Evolutionary conservation across 371 early-diverging fungal species (phyloP).

Genomic region (Circinella umbellata): DNA sequence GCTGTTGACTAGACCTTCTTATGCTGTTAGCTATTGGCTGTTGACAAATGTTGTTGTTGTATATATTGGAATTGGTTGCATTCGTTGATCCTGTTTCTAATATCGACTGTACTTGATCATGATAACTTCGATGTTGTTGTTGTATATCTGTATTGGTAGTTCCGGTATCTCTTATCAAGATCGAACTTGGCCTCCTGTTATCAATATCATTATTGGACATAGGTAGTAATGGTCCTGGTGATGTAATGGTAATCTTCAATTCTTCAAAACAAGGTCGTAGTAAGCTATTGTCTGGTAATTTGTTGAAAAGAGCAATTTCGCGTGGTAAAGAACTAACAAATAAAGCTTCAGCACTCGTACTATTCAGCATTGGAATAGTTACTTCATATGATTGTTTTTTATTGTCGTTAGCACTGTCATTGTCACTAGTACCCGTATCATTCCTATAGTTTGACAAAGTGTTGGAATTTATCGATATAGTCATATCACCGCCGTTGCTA

Average conservation of each 20-base stretch:
- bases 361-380: not conserved
- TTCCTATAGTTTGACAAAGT: not conserved
- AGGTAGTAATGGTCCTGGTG: not conserved
- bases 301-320: slow-evolving; percentile 2
- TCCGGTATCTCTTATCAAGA: not conserved
- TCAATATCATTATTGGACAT: not conserved
- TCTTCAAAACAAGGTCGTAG: not conserved
- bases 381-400: not conserved
- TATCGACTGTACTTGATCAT: not conserved
- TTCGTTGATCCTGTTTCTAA: not conserved
- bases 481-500: not conserved
- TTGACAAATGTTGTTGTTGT: no score
- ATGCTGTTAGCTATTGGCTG: no score
- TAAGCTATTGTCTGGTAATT: not conserved
- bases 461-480: not conserved
- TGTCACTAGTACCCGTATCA: not conserved
- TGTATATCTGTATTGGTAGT: not conserved
- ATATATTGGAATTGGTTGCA: not conserved
- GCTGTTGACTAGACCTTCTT: not conserved
- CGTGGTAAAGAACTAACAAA: slow-evolving; percentile 2
- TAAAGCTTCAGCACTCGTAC: slow-evolving; percentile 4
- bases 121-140: no score
- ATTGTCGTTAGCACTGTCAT: not conserved
- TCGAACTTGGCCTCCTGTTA: not conserved
- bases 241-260: not conserved